Conservation (phyloP, 345 rosid genomes). For the Bruguiera gymnorhiza region DNA sequence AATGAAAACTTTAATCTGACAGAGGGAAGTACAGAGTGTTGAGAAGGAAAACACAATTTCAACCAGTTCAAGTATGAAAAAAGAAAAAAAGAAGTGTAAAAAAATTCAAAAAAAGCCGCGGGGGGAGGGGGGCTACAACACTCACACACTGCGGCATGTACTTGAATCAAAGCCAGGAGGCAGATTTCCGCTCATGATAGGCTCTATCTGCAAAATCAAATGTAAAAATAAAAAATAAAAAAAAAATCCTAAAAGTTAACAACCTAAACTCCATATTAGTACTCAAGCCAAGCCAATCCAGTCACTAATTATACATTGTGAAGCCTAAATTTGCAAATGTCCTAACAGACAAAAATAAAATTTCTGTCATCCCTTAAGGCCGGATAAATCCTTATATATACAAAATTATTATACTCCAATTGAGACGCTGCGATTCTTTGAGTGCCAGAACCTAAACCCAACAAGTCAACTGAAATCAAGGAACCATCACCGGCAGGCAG, state of each 20-base stretch:
- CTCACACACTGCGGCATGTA: constrained; percentile 39
- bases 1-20: background rate
- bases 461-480: too few relatives aligned
- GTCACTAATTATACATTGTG: too few relatives aligned
- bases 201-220: constrained; percentile 31
- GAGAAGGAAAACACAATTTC: background rate
- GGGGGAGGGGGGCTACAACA: constrained; percentile 1
- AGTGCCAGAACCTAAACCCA: too few relatives aligned
- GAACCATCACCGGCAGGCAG: too few relatives aligned
- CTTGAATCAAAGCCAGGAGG: constrained; percentile 33
- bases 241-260: background rate
- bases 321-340: background rate
- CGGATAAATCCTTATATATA: too few relatives aligned
- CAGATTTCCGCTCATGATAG: constrained; percentile 37
- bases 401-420: too few relatives aligned
- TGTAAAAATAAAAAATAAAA: background rate
- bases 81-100: background rate
- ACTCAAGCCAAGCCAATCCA: too few relatives aligned
- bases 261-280: constrained; percentile 1
- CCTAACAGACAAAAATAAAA: background rate
- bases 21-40: background rate
- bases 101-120: background rate
- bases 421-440: too few relatives aligned
- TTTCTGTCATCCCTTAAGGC: too few relatives aligned
- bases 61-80: background rate